Conservation (phyloP, 169 alveolate species). For the Cardiosporidium cionae region DNA sequence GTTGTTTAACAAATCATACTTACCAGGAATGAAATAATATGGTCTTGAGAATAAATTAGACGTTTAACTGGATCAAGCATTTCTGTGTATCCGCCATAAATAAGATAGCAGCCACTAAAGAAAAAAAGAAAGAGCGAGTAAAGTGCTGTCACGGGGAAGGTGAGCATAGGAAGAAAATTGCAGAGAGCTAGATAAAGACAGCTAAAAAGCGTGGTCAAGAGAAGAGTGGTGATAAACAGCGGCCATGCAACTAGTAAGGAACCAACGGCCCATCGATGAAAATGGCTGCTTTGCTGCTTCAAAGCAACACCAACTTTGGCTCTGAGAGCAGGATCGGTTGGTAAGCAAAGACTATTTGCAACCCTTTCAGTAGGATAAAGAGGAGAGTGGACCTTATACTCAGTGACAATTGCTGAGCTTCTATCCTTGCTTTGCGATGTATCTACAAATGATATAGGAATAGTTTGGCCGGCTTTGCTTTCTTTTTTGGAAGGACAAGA, state of each 20-base stretch:
- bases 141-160: too few species aligned
- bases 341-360: slow-evolving; percentile 34
- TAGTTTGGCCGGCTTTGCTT: slow-evolving; percentile 19
- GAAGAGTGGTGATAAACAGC: too few species aligned
- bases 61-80: too few species aligned
- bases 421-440: neutral
- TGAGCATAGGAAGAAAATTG: too few species aligned
- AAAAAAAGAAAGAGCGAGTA: too few species aligned
- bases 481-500: slow-evolving; percentile 23
- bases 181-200: too few species aligned
- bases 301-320: slow-evolving; percentile 2
- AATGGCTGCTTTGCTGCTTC: slow-evolving; percentile 12
- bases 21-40: too few species aligned
- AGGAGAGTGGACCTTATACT: slow-evolving; percentile 17
- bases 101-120: too few species aligned
- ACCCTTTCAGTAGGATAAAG: slow-evolving; percentile 24
- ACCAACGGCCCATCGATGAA: slow-evolving; percentile 28
- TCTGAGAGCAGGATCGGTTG: slow-evolving; percentile 24
- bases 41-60: too few species aligned
- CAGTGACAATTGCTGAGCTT: slow-evolving; percentile 9
- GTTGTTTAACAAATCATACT: too few species aligned
- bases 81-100: too few species aligned
- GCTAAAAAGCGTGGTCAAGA: too few species aligned
- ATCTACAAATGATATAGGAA: slow-evolving; percentile 13
- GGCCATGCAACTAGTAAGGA: slow-evolving; percentile 6